phyloP scores from a whole-genome alignment of 2,329 filamentous ascomycete genomes.

The Ophiocordyceps camponoti-rufipedis region DNA sequence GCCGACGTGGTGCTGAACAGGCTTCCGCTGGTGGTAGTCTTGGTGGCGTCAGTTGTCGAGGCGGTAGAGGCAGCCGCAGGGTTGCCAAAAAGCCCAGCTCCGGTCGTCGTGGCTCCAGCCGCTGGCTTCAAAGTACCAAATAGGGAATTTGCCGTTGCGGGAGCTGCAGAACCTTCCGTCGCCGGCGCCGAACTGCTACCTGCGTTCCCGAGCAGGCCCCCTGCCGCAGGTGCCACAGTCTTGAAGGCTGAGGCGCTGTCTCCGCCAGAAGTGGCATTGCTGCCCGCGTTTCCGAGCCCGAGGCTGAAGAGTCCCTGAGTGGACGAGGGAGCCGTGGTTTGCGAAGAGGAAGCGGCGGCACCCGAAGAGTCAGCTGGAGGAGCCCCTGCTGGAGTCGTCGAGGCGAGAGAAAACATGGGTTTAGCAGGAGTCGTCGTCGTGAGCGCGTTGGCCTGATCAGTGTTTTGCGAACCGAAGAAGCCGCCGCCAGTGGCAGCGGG shows the following conservation, averaged over 20 bases:
- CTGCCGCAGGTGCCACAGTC: conserved; percentile 7
- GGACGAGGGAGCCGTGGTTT: conserved; percentile 6
- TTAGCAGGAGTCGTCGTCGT: conserved; percentile 21
- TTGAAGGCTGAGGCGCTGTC: conserved; percentile 6
- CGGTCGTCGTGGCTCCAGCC: conserved; percentile 3
- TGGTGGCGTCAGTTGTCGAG: conserved; percentile 9
- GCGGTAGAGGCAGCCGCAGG: conserved; percentile 7
- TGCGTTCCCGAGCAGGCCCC: conserved; percentile 10
- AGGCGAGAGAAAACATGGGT: conserved; percentile 26
- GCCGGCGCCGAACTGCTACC: conserved; percentile 6
- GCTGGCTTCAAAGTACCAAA: conserved; percentile 23
- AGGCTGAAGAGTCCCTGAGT: conserved; percentile 12
- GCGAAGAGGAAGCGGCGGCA: conserved; percentile 4
- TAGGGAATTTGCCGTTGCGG: conserved; percentile 10
- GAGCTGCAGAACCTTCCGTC: conserved; percentile 6
- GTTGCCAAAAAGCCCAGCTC: conserved; percentile 15
- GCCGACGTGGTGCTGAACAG: conserved; percentile 16
- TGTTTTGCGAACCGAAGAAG: conserved; percentile 4
- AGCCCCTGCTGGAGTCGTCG: conserved; percentile 28
- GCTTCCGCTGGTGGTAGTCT: conserved; percentile 8
- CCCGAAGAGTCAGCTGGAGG: conserved; percentile 23
- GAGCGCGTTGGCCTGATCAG: conserved; percentile 5
- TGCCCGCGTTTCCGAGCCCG: conserved; percentile 8
- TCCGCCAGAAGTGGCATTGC: conserved; percentile 6
- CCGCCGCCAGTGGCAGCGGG: conserved; percentile 1